Conservation (phyloP, 768 basidiomycete species). For the Hygrocybe coccinea region DNA sequence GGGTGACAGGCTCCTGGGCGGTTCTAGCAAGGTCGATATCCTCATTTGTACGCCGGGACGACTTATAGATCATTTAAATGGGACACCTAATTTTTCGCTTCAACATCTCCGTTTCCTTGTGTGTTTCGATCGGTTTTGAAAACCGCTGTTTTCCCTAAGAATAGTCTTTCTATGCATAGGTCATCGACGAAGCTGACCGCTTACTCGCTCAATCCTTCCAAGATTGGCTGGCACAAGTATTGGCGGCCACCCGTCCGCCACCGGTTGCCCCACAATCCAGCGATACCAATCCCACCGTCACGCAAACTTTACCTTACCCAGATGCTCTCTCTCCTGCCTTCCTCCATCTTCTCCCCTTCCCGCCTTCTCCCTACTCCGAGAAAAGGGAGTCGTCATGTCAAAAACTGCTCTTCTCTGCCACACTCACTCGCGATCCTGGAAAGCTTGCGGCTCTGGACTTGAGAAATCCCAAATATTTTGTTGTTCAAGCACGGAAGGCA, state of each 20-base stretch:
- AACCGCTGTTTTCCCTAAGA: not conserved
- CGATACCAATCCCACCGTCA: not conserved
- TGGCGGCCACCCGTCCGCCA: conserved; percentile 59
- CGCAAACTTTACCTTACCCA: conserved; percentile 23
- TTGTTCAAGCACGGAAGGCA: conserved; percentile 52
- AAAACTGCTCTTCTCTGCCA: conserved; percentile 94
- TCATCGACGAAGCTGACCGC: conserved; percentile 98
- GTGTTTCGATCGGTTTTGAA: conserved; percentile 22
- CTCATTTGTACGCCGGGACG: conserved; percentile 94
- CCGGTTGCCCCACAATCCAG: not conserved
- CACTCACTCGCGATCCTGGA: conserved; percentile 90
- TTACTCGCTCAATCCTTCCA: conserved; percentile 93
- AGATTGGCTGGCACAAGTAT: conserved; percentile 84
- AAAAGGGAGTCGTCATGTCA: conserved; percentile 68
- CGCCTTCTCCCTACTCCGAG: conserved; percentile 54
- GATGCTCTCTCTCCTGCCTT: conserved; percentile 65
- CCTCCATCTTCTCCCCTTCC: conserved; percentile 38
- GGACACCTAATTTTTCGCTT: conserved; percentile 84
- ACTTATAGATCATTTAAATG: conserved; percentile 87
- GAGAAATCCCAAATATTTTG: conserved; percentile 78
- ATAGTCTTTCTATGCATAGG: conserved; percentile 40
- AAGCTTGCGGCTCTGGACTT: conserved; percentile 81
- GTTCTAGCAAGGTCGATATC: conserved; percentile 88
- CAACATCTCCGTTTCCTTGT: conserved; percentile 96
- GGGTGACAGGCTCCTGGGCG: conserved; percentile 62